phyloP scores from a whole-genome alignment of 1,284 basidiomycete species.

The Leccinum colubrinum region DNA sequence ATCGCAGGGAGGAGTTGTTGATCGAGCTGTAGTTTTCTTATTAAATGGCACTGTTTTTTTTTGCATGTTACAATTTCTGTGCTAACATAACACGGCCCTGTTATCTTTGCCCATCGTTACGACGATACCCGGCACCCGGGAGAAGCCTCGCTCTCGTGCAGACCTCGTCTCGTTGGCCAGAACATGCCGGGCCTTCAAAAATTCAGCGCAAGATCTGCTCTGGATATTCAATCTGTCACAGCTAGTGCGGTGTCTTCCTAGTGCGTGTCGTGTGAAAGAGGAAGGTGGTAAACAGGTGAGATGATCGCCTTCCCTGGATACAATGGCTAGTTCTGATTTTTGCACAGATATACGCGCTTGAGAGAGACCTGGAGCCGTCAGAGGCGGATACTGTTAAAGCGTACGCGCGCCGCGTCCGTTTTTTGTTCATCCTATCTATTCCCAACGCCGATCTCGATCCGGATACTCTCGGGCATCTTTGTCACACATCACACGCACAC shows the following conservation, averaged over 20 bases:
- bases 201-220: not conserved
- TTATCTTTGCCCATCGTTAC: not conserved
- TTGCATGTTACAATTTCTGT: not conserved
- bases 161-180: not conserved
- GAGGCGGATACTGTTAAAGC: too few species aligned
- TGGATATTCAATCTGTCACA: not conserved
- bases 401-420: too few species aligned
- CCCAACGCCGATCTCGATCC: too few species aligned
- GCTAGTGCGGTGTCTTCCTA: not conserved
- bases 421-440: too few species aligned
- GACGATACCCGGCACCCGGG: too few species aligned
- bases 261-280: not conserved
- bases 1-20: slow-evolving; percentile 81
- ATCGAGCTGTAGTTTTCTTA: slow-evolving; percentile 58
- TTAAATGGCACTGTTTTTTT: not conserved
- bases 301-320: too few species aligned
- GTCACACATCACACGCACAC: too few species aligned
- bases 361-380: not conserved
- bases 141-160: not conserved
- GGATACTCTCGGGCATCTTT: too few species aligned
- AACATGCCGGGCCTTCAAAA: not conserved
- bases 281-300: too few species aligned
- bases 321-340: not conserved
- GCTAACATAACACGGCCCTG: not conserved
- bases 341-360: not conserved